Base-by-base conservation (phyloP, 2,329 filamentous ascomycete species). In the Colletotrichum sp. region DNA sequence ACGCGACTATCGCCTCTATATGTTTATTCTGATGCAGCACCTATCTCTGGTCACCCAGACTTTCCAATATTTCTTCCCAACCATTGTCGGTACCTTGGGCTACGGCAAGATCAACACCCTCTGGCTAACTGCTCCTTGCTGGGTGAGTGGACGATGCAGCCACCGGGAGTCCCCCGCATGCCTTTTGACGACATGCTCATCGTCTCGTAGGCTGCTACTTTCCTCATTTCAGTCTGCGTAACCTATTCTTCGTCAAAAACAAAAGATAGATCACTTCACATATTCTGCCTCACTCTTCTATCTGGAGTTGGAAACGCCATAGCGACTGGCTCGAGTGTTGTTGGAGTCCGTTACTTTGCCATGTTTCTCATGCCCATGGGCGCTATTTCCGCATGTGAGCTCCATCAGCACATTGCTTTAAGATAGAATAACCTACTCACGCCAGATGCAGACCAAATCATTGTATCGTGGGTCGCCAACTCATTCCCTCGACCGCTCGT, bases 401-500 rank as follows among this genome's bases (percentile, higher is more conserved):
- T 9, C 22, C 6, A 22, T 61, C 43, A 10, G 2, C 58, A 5
- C 22, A 43, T 48, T 13, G 8, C 15, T 16, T 1, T n/a, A 9
- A 8, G 2, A 67, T 10, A 1, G 56, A 27, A 22, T 5, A 4
- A 3, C 18, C 39, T 9, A 22, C 34, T 15, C 9, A 32, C 43
- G 30, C 27, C 4, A 22, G 18, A 10, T 3, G 8, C 70, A 84
- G 84, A 88, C 55, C 87, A 88, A 77, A 89, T 90, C 75, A 89
- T 95, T 28, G 93, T 95, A 61, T 91, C 93, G 0, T 90, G 89
- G 79, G 92, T 95, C 39, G 91, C 91, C 5, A 94, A 94, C 77
- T 93, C 94, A 10, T 89, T 95, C 43, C 93, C 93, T 0, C 94
- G 93, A 82, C 93, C 94, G 2, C 83, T 93, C 3, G 93, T 92